Base-by-base conservation (phyloP, 169 alveolate species). In the Cryptosporidium parvum region DNA sequence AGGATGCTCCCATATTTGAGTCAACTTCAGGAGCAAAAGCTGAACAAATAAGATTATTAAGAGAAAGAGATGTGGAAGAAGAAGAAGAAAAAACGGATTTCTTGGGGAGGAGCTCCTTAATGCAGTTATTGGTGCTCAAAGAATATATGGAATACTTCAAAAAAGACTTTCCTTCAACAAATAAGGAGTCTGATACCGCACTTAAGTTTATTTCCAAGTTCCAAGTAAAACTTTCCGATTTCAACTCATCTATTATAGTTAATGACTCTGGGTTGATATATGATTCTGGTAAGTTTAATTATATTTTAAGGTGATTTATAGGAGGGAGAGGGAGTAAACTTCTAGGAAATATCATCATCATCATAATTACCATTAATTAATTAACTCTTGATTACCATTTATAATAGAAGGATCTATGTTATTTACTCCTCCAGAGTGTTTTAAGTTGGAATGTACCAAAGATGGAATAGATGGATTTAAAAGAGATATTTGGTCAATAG, bases 401-500 rank as follows among this genome's bases (percentile, higher is more conserved):
- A 70, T 31, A 26, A 21, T 48, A 80, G 89, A 61, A 14, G 89
- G 89, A 16, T 62, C 89, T 10, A 44, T 16, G 51, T 26, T 80
- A 21, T 80, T 80, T 42, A 62, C 75, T 61, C 89, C 89, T 45
- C 89, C 89, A 21, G 89, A 80, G 35, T 80, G 89, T 51, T 80
- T 80, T 80, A 80, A 33, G 48, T 65, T 80, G 26, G 75, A 80
- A 16, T 80, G 89, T 69, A 37, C 75, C 8, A 65, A 39, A 31
- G 51, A 58, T n/a, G 86, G 89, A 61, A 80, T 80, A 12, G 68
- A 65, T 59, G 89, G 80, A 10, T 56, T 23, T 65, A 80, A 80
- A 62, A 80, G 89, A 18, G 89, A 80, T 62, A 18, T 80, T n/a
- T 80, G 89, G 89, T 80, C 89, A 7, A 31, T 80, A 48, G 89